A percentile compares a stretch with the other conserved stretches of the same genome.
phyloP scores from a whole-genome alignment of 371 early-diverging fungal species.

The Mucor mucedo region DNA sequence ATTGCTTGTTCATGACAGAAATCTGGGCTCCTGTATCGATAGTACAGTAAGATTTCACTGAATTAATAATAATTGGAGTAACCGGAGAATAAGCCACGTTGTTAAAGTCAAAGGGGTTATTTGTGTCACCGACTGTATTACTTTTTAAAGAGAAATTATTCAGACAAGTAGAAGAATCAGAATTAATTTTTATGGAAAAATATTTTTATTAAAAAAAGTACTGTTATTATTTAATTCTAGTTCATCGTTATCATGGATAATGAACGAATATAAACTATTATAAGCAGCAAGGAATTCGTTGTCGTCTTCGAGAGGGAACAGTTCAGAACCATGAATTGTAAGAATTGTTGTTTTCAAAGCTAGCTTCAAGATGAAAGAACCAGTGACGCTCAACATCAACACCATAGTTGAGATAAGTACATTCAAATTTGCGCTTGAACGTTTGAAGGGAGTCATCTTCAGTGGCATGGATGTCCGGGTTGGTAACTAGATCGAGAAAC shows the following conservation, averaged over 20 bases:
- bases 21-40: too few relatives aligned
- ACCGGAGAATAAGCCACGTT: too few relatives aligned
- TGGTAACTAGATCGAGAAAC: too few relatives aligned
- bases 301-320: background rate
- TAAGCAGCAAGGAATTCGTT: background rate
- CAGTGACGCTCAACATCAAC: background rate
- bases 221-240: too few relatives aligned
- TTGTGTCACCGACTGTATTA: too few relatives aligned
- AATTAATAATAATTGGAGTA: too few relatives aligned
- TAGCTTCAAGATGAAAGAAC: background rate
- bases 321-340: background rate
- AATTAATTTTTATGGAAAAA: too few relatives aligned
- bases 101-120: too few relatives aligned
- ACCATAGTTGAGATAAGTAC: background rate
- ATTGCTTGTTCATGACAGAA: conserved; percentile 3
- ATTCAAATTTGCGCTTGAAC: background rate
- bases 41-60: too few relatives aligned
- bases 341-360: background rate
- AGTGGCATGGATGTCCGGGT: background rate
- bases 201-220: too few relatives aligned
- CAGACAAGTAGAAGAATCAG: too few relatives aligned
- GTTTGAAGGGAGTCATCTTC: background rate
- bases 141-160: too few relatives aligned
- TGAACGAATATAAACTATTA: background rate
- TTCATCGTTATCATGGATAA: background rate